Evolutionary conservation across 1,139 yeast genomes (phyloP).

Genomic region (Taphrina betulina): DNA sequence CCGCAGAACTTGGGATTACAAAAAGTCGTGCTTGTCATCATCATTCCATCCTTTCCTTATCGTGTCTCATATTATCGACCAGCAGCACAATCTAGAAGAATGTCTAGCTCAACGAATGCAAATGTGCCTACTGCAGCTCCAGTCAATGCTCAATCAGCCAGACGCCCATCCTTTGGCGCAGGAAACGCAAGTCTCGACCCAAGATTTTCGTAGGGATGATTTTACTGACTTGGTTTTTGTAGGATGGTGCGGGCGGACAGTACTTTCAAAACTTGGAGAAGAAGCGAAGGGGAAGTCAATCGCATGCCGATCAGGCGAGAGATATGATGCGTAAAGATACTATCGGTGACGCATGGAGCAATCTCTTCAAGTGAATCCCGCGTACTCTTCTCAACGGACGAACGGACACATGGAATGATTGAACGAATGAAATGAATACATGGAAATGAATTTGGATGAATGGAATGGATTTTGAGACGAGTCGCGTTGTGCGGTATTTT

Average conservation of each 20-base stretch:
- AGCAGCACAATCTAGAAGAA: background rate
- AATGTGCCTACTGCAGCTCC: constrained; percentile 11
- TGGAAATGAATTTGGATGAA: too few relatives aligned
- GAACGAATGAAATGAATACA: too few relatives aligned
- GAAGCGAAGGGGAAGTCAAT: constrained; percentile 28
- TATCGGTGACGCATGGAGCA: constrained; percentile 28
- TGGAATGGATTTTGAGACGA: too few relatives aligned
- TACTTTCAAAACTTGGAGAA: constrained; percentile 24
- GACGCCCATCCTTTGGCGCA: constrained; percentile 26
- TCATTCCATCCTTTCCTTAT: too few relatives aligned
- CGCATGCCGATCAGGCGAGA: constrained; percentile 11
- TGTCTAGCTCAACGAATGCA: background rate
- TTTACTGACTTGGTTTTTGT: background rate
- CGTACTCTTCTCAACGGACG: too few relatives aligned
- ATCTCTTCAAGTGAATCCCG: constrained; percentile 27
- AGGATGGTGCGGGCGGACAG: constrained; percentile 28
- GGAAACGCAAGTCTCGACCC: constrained; percentile 16
- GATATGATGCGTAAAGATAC: constrained; percentile 26
- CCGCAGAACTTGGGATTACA: too few relatives aligned
- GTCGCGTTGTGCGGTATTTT: too few relatives aligned
- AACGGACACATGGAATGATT: too few relatives aligned
- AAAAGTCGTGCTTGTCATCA: too few relatives aligned
- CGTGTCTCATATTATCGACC: too few relatives aligned
- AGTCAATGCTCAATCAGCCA: background rate
- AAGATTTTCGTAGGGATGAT: background rate